Evolutionary conservation across 1,284 basidiomycete species (phyloP).

Genomic region (Apiotrichum sp.): DNA sequence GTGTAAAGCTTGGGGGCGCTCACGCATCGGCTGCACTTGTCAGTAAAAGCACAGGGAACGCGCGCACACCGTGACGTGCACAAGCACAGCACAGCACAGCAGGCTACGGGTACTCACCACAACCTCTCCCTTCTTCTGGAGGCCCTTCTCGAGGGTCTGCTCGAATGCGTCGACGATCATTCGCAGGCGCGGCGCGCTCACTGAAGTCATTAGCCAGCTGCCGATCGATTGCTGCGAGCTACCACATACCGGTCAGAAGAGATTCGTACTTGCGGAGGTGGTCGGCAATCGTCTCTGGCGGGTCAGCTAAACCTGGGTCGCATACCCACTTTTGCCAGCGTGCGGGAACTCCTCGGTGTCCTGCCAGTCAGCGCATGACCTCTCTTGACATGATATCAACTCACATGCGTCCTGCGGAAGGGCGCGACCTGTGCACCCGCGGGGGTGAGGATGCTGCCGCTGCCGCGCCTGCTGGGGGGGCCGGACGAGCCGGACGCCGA

Average conservation of each 20-base stretch:
- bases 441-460: slow-evolving; percentile 61
- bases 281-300: slow-evolving; percentile 62
- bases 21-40: slow-evolving; percentile 22
- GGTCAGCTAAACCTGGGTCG: background rate
- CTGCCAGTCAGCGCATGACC: slow-evolving; percentile 18
- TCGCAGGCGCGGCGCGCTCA: slow-evolving; percentile 89
- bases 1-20: background rate
- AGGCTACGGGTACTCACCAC: slow-evolving; percentile 61
- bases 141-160: slow-evolving; percentile 79
- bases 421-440: slow-evolving; percentile 68
- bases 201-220: slow-evolving; percentile 43
- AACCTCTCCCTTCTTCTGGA: slow-evolving; percentile 74
- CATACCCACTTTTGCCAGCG: slow-evolving; percentile 43
- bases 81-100: background rate
- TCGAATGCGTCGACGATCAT: slow-evolving; percentile 97
- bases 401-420: slow-evolving; percentile 51
- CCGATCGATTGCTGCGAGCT: too few relatives aligned
- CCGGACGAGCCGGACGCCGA: background rate
- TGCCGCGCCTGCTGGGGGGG: slow-evolving; percentile 33
- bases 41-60: background rate
- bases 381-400: slow-evolving; percentile 1
- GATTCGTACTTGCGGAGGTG: slow-evolving; percentile 81
- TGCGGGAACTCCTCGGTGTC: slow-evolving; percentile 46
- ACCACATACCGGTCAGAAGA: slow-evolving; percentile 54
- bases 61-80: too few relatives aligned